Percentiles rank a stretch among this genome's conserved stretches.
phyloP scores from a whole-genome alignment of 768 basidiomycete genomes.

The Boletales sp. region DNA sequence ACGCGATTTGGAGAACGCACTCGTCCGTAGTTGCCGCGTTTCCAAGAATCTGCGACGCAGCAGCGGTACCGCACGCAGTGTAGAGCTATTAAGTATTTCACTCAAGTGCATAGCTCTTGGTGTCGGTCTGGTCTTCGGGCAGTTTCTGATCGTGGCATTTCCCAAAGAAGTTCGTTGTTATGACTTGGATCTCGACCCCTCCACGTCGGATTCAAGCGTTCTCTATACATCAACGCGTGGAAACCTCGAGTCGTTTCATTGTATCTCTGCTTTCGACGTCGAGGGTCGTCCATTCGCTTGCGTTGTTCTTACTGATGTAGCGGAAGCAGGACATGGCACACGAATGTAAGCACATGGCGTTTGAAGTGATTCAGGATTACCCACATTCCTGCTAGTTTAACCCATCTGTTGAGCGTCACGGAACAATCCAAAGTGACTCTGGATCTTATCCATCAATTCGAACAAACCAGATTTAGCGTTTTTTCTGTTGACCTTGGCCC shows the following conservation, averaged over 20 bases:
- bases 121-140: slow-evolving; percentile 13
- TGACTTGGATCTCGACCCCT: not conserved
- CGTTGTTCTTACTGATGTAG: not conserved
- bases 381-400: not conserved
- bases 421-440: slow-evolving; percentile 4
- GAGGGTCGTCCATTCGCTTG: not conserved
- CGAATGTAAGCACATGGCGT: not conserved
- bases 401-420: not conserved
- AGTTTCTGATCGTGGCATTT: slow-evolving; percentile 12
- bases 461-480: not conserved
- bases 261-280: not conserved
- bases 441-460: slow-evolving; percentile 12
- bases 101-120: not conserved
- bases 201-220: not conserved
- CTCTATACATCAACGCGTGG: not conserved
- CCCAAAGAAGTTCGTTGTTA: slow-evolving; percentile 13
- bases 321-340: not conserved
- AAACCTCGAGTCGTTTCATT: not conserved
- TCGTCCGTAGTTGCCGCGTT: too few species aligned
- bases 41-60: too few species aligned
- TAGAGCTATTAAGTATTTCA: slow-evolving; percentile 2
- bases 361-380: not conserved
- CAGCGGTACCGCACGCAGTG: too few species aligned
- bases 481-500: slow-evolving; percentile 9
- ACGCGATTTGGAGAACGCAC: too few species aligned